A percentile compares a stretch with the other conserved stretches of the same genome.
Conservation (phyloP, 2,329 filamentous ascomycete genomes). For the Fusarium mundagurra region DNA sequence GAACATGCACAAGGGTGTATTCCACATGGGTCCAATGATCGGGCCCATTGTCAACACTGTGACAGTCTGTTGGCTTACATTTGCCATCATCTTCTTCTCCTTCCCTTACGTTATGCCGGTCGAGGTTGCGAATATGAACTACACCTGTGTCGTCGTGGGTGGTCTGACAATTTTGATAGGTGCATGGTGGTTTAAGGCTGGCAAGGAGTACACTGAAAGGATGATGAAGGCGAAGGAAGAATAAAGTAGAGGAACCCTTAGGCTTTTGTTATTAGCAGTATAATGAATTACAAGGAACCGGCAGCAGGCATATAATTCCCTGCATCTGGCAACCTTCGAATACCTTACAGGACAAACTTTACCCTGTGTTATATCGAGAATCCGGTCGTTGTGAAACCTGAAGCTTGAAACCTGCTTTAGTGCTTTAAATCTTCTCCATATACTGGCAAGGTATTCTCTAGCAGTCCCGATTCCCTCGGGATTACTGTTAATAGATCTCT, state of each 20-base stretch:
- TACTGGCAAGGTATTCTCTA: no score
- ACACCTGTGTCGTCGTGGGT: slow-evolving; percentile 2
- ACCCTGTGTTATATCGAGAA: no score
- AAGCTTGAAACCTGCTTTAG: no score
- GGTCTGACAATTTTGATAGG: not conserved
- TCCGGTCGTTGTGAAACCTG: no score
- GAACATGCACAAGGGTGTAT: slow-evolving; percentile 8
- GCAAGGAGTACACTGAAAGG: not conserved
- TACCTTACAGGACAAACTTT: no score
- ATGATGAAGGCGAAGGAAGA: not conserved
- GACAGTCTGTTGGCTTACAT: not conserved
- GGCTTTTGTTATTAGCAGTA: no score
- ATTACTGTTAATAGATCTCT: no score
- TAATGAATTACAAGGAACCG: no score
- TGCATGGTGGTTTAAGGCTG: not conserved
- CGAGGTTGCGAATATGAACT: slow-evolving; percentile 9
- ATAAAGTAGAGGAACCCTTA: not conserved
- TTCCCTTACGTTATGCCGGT: slow-evolving; percentile 13
- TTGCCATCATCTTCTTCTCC: slow-evolving; percentile 6
- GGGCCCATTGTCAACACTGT: not conserved
- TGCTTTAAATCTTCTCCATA: no score
- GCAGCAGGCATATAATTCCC: no score
- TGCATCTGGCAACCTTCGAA: no score
- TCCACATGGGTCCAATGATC: not conserved
- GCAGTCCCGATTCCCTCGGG: no score